These are phyloP conservation scores for Fraxinus albicans DNA, from an alignment of 305 asterid genomes.

Conservation along the genomic window DNA sequence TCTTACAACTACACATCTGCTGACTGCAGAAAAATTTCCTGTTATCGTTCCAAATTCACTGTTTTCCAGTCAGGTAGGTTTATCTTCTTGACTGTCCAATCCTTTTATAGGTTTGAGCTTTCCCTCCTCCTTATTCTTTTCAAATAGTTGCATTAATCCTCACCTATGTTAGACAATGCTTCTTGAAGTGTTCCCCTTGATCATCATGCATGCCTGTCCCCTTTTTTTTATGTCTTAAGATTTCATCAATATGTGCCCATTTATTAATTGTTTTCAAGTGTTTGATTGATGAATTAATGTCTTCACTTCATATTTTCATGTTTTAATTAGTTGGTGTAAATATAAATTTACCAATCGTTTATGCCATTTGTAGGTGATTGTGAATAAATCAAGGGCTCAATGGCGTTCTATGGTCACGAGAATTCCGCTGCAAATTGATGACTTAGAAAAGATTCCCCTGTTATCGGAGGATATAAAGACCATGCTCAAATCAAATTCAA, in stretches of 20 bases:
- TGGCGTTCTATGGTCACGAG: conserved; percentile 57
- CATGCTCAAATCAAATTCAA: conserved; percentile 69
- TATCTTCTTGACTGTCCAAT: neutral
- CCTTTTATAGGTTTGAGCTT: neutral
- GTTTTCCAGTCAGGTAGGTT: conserved; percentile 81
- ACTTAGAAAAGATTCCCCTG: conserved; percentile 62
- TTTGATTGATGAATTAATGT: neutral
- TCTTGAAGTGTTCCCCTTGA: neutral
- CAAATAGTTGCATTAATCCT: neutral
- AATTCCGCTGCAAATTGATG: conserved; percentile 63
- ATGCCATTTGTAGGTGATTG: conserved; percentile 60
- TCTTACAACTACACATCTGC: conserved; percentile 76
- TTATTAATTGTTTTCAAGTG: neutral
- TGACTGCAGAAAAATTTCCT: conserved; percentile 84
- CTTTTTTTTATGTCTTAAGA: neutral
- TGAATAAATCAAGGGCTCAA: conserved; percentile 85
- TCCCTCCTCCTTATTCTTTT: neutral
- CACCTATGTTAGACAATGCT: neutral
- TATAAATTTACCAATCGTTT: conserved; percentile 1
- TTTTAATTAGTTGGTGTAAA: neutral
- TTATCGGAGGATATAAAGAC: conserved; percentile 70
- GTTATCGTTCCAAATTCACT: conserved; percentile 88
- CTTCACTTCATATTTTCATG: neutral
- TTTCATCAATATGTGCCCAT: neutral
- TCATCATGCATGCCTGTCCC: neutral